These are phyloP conservation scores for Rhodomyrtus tomentosa DNA, from an alignment of 345 rosid genomes.

Conservation along the genomic window DNA sequence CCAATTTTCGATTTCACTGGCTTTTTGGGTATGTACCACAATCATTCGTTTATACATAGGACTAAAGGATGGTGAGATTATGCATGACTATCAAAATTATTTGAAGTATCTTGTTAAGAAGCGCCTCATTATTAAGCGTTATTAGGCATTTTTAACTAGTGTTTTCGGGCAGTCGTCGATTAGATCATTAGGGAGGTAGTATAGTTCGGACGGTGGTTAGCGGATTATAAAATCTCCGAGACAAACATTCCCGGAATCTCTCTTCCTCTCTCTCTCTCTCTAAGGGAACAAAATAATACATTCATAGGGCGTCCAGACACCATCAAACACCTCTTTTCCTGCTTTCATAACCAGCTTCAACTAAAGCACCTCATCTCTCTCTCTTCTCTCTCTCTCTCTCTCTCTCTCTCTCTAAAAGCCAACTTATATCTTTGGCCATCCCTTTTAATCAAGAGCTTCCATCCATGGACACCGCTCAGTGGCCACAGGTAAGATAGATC, in stretches of 20 bases:
- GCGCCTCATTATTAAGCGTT: background rate
- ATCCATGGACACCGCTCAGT: slow-evolving; percentile 93
- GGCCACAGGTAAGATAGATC: slow-evolving; percentile 70
- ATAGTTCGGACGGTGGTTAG: background rate
- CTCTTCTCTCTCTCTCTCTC: slow-evolving; percentile 9
- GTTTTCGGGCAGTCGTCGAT: background rate
- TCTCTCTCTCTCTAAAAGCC: slow-evolving; percentile 6
- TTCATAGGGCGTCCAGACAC: slow-evolving; percentile 33
- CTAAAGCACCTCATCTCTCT: background rate
- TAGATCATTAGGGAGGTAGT: background rate
- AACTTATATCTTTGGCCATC: background rate
- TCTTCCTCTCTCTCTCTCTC: background rate
- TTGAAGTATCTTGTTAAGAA: background rate
- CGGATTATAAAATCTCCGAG: background rate
- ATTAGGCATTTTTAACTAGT: background rate
- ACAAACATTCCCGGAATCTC: background rate
- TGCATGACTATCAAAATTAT: background rate
- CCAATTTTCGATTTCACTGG: background rate
- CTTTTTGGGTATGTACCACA: background rate
- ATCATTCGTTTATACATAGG: rapidly evolving
- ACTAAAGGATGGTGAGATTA: background rate
- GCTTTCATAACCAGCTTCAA: slow-evolving; percentile 17
- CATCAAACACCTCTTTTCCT: slow-evolving; percentile 19
- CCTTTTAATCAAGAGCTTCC: slow-evolving; percentile 7
- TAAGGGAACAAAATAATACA: background rate